Conservation (phyloP, 345 rosid species). For the Anacardium occidentale region DNA sequence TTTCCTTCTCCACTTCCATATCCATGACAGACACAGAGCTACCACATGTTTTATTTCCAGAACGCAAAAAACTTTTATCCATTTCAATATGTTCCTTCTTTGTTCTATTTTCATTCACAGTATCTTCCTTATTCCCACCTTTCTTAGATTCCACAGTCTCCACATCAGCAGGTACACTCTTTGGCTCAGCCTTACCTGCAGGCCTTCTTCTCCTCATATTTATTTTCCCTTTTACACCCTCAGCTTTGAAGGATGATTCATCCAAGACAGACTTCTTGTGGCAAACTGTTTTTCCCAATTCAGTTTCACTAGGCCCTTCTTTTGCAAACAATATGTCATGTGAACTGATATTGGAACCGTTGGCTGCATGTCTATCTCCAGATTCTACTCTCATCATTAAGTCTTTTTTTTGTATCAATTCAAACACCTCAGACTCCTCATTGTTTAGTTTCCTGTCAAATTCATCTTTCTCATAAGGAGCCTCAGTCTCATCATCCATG, state of each 20-base stretch:
- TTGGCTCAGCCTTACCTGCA: constrained; percentile 30
- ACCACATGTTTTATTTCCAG: constrained; percentile 18
- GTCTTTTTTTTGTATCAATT: constrained; percentile 17
- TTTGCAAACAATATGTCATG: constrained; percentile 16
- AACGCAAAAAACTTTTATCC: constrained; percentile 17
- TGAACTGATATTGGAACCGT: constrained; percentile 6
- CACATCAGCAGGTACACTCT: constrained; percentile 20
- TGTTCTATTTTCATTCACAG: constrained; percentile 14
- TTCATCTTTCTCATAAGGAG: constrained; percentile 48
- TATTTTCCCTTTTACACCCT: constrained; percentile 18
- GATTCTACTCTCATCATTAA: constrained; percentile 5
- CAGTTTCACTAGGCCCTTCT: constrained; percentile 23
- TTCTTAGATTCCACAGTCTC: constrained; percentile 27
- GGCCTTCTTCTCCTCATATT: constrained; percentile 30
- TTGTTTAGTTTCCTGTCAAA: constrained; percentile 19
- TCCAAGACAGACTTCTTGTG: constrained; percentile 22
- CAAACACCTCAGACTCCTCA: constrained; percentile 29
- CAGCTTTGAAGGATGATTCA: constrained; percentile 24
- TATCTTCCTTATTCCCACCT: constrained; percentile 18
- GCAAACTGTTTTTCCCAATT: constrained; percentile 22
- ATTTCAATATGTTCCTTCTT: constrained; percentile 25
- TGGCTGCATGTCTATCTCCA: constrained; percentile 20
- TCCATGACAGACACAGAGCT: constrained; percentile 16
- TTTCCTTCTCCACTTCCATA: constrained; percentile 41
- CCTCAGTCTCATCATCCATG: constrained; percentile 51